Percentiles rank a stretch among this genome's conserved stretches.
phyloP scores from a whole-genome alignment of 2,329 filamentous ascomycete genomes.

The Xylariaceae sp. region DNA sequence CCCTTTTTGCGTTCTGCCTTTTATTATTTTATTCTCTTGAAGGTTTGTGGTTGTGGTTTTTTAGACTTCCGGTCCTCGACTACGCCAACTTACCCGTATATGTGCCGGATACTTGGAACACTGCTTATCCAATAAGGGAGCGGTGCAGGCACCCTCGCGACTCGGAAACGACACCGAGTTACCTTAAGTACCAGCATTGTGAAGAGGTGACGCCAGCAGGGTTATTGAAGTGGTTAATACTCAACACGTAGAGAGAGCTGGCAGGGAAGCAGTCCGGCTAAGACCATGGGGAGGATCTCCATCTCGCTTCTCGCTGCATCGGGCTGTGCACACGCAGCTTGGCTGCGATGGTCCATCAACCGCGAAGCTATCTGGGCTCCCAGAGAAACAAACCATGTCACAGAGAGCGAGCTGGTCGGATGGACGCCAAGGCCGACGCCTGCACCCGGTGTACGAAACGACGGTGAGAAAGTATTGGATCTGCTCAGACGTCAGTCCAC shows the following conservation, averaged over 20 bases:
- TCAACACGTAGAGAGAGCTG: too few species aligned
- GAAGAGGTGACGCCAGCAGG: too few species aligned
- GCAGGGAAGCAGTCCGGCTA: too few species aligned
- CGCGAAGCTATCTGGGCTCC: slow-evolving; percentile 18
- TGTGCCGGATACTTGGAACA: not conserved
- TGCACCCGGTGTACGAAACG: slow-evolving; percentile 20
- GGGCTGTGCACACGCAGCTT: slow-evolving; percentile 20
- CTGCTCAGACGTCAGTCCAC: slow-evolving; percentile 16
- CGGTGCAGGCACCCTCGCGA: not conserved
- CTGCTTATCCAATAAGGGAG: not conserved
- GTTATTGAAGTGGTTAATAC: too few species aligned
- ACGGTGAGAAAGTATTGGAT: slow-evolving; percentile 22
- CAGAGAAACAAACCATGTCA: slow-evolving; percentile 20
- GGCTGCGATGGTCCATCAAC: slow-evolving; percentile 26
- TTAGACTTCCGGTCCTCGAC: not conserved
- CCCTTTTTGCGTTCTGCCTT: slow-evolving; percentile 1
- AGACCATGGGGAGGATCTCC: slow-evolving; percentile 18
- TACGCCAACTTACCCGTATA: not conserved
- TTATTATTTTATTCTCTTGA: not conserved
- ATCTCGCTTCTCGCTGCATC: slow-evolving; percentile 20
- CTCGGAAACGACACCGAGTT: not conserved
- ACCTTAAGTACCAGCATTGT: too few species aligned
- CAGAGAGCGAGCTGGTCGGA: slow-evolving; percentile 10
- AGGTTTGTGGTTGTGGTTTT: not conserved
- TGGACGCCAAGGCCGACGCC: slow-evolving; percentile 29